phyloP scores from a whole-genome alignment of 2,329 filamentous ascomycete genomes.

The Ambrosiella cleistominuta region DNA sequence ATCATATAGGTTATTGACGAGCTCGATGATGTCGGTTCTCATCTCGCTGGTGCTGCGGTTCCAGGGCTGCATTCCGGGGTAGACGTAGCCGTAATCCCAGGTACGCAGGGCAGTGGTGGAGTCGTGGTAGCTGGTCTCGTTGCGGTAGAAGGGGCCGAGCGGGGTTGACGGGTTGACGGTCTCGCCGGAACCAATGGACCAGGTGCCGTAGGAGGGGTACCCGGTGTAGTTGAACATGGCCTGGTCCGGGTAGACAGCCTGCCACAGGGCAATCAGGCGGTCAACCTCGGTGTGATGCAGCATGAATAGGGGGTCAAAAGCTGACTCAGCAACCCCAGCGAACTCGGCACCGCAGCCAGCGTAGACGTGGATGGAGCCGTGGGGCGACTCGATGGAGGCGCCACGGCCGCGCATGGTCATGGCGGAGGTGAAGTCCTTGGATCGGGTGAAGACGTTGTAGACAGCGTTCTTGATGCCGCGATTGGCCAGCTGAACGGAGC shows the following conservation, averaged over 20 bases:
- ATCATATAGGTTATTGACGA: constrained; percentile 22
- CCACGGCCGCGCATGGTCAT: constrained; percentile 21
- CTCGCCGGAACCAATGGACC: constrained; percentile 24
- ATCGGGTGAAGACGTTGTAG: constrained; percentile 25
- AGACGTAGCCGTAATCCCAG: constrained; percentile 24
- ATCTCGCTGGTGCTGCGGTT: constrained; percentile 19
- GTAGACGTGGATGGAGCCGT: constrained; percentile 27
- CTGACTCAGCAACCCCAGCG: constrained; percentile 23
- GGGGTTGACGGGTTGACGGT: constrained; percentile 27
- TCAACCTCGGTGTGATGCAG: constrained; percentile 42
- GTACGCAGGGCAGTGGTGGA: constrained; percentile 21
- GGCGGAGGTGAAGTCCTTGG: constrained; percentile 21
- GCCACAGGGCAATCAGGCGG: constrained; percentile 42
- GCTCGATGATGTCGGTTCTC: constrained; percentile 17
- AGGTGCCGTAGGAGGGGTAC: constrained; percentile 23
- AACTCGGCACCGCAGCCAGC: constrained; percentile 26
- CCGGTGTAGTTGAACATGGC: constrained; percentile 20
- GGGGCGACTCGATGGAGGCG: constrained; percentile 26
- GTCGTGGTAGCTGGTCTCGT: constrained; percentile 25
- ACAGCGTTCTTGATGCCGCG: constrained; percentile 24
- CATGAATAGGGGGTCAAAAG: constrained; percentile 31
- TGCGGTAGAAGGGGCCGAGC: constrained; percentile 32
- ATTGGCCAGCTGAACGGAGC: constrained; percentile 21
- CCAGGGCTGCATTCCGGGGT: constrained; percentile 23
- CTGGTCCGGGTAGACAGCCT: constrained; percentile 24